Conservation (phyloP, 352 stramenopile species). For the Globisporangium parvum region DNA sequence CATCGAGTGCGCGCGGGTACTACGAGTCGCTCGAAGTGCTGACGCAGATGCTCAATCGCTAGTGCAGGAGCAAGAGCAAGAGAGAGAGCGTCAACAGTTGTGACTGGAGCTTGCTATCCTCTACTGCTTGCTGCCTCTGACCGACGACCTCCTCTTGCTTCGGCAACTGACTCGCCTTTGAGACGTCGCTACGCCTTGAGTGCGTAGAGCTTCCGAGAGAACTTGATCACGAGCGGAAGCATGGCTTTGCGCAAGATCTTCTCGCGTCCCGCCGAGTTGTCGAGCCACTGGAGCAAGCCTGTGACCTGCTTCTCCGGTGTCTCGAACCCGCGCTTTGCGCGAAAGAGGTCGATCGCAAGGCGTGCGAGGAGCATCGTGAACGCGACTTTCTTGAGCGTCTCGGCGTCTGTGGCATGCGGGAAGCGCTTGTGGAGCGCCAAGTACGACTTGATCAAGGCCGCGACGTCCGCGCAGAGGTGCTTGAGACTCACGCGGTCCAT, state of each 20-base stretch:
- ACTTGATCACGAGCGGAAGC: conserved; percentile 65
- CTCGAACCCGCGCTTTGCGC: conserved; percentile 55
- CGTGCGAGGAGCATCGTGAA: conserved; percentile 61
- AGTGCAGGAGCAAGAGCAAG: no score
- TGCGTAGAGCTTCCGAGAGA: conserved; percentile 64
- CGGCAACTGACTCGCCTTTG: background rate
- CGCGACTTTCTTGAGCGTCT: conserved; percentile 66
- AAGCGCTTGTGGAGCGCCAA: conserved; percentile 51
- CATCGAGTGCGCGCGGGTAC: background rate
- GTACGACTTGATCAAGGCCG: conserved; percentile 56
- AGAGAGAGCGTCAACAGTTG: no score
- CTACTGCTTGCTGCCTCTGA: no score
- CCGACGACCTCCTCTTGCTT: no score
- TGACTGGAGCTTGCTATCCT: no score
- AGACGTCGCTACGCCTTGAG: conserved; percentile 16
- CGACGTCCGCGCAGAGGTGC: conserved; percentile 55
- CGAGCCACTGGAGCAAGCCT: conserved; percentile 66
- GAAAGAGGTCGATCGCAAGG: conserved; percentile 68
- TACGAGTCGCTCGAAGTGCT: background rate
- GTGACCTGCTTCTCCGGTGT: conserved; percentile 67
- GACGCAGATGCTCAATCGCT: background rate
- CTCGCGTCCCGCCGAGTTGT: conserved; percentile 62
- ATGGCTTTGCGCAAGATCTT: conserved; percentile 64
- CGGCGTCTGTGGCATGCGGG: conserved; percentile 38
- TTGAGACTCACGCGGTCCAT: conserved; percentile 78